Percentiles rank a stretch among this genome's conserved stretches.
Evolutionary conservation across 331 rosid species (phyloP).

Genomic region (Malus hybrid): DNA sequence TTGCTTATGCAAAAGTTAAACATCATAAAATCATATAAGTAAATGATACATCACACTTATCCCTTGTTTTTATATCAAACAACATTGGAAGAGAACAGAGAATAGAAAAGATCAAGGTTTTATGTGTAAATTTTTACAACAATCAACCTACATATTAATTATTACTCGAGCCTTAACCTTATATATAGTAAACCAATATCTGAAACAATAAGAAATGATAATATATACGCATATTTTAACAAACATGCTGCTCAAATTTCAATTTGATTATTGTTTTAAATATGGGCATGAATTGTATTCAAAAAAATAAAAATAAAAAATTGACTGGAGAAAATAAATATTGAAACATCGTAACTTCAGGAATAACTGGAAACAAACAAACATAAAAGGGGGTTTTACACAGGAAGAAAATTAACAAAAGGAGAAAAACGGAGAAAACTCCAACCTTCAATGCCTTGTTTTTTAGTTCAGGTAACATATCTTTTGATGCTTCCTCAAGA

Average conservation of each 20-base stretch:
- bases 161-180: not conserved
- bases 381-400: not conserved
- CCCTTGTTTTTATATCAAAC: not conserved
- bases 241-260: not conserved
- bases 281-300: not conserved
- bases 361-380: not conserved
- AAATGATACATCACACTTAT: not conserved
- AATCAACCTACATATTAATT: not conserved
- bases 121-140: not conserved
- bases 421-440: not conserved
- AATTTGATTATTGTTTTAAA: not conserved
- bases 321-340: not conserved
- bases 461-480: constrained; percentile 78
- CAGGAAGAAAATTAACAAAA: not conserved
- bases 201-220: not conserved
- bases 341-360: not conserved
- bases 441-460: constrained; percentile 80
- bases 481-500: constrained; percentile 96
- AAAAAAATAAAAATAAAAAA: not conserved
- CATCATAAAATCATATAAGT: not conserved
- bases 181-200: not conserved
- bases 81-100: not conserved
- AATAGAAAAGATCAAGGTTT: too few species aligned
- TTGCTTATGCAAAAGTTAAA: not conserved
- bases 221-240: not conserved